Evolutionary conservation across 2,329 filamentous ascomycete genomes (phyloP), one percentile per base, ranked within the genome.

Genomic region (Colletotrichum falcatum): DNA sequence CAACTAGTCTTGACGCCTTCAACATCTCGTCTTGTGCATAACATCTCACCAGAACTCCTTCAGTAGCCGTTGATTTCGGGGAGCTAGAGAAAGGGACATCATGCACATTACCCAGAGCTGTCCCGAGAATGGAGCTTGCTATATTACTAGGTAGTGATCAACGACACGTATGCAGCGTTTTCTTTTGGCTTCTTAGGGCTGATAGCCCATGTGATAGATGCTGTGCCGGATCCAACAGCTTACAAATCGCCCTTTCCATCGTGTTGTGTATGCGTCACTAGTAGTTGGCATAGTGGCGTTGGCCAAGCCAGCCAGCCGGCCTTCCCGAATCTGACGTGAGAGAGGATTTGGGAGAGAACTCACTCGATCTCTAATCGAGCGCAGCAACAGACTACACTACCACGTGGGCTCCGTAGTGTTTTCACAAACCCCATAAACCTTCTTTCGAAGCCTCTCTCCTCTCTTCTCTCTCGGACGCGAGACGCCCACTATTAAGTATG

Each of bases 281-380:
- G 28, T 2, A 12, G 33, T 23, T 20, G 23, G 30, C n/a, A 12
- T 14, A 28, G 39, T 61, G 44, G 37, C 58, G 30, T 37, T 18
- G 58, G n/a, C 23, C 23, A 6, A 23, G 30, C 30, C 49, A 37
- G 44, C n/a, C 42, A 28, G 44, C 28, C 30, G 28, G 16, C 26
- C n/a, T 46, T 30, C 44, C 14, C 28, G 12, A 42, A 42, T 44
- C 48, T 62, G 60, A 53, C 60, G 60, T 62, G 35, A 62, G 60
- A 53, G 18, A 28, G 12, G 12, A 37, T 2, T 6, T 23, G 2
- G 16, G 11, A 7, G 2, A 5, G 30, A 16, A 37, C 9, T 55
- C 33, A 16, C 14, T 23, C 33, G 33, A 37, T 2, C n/a, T 23
- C 30, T 20, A 1, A 8, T n/a, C 5, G 9, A 37, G 7, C 20